Evolutionary conservation across 352 stramenopile genomes (phyloP).

Genomic region (Peronospora destructor): DNA sequence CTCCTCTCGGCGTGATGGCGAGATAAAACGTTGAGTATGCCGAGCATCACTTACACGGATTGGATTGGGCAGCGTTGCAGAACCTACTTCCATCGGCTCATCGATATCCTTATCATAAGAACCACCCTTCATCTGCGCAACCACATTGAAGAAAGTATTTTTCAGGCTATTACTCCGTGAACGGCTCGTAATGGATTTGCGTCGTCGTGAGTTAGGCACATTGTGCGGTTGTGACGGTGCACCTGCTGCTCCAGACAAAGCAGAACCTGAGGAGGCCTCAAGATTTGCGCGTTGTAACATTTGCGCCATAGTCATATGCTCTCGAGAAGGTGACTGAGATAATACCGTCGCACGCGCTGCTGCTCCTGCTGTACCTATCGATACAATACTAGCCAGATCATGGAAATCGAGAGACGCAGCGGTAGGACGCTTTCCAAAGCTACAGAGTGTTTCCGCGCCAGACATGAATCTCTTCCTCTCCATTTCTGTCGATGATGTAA

Average conservation of each 20-base stretch:
- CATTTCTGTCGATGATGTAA: constrained; percentile 15
- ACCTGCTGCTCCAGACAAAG: constrained; percentile 3
- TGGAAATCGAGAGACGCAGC: constrained; percentile 45
- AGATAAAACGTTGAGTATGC: constrained; percentile 18
- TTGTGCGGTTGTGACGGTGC: constrained; percentile 21
- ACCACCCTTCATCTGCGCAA: constrained; percentile 46
- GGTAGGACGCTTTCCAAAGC: constrained; percentile 19
- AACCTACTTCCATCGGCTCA: constrained; percentile 25
- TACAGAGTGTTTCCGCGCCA: constrained; percentile 3
- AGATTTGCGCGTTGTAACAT: constrained; percentile 29
- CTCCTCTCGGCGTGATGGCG: constrained; percentile 38
- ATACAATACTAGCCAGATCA: constrained; percentile 39
- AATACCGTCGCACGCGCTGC: constrained; percentile 12
- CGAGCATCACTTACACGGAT: constrained; percentile 23
- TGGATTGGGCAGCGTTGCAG: constrained; percentile 28
- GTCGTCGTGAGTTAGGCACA: constrained; percentile 35
- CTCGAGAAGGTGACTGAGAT: constrained; percentile 15
- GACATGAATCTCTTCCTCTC: constrained; percentile 16
- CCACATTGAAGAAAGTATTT: constrained; percentile 53
- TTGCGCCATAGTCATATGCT: constrained; percentile 33
- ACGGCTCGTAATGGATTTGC: constrained; percentile 52
- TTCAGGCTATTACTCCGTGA: constrained; percentile 65
- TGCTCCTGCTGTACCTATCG: constrained; percentile 27
- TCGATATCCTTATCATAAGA: constrained; percentile 32
- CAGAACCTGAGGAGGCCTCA: constrained; percentile 9